Conservation (phyloP, 164 flowering plant species). For the Malania oleifera region DNA sequence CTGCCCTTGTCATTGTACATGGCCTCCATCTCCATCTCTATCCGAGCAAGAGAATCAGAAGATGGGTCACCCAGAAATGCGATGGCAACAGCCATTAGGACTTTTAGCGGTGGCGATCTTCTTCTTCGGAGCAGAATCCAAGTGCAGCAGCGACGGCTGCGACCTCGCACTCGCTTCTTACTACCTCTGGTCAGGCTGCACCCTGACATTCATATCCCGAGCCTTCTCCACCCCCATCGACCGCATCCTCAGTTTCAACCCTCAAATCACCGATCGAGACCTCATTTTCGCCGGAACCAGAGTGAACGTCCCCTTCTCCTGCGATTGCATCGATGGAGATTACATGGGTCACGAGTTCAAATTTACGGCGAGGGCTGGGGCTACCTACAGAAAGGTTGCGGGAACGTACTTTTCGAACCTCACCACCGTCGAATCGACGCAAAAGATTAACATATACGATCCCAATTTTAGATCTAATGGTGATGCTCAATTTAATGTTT, state of each 20-base stretch:
- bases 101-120: slow-evolving; percentile 5
- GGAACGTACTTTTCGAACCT: slow-evolving; percentile 20
- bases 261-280: slow-evolving; percentile 18
- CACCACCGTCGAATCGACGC: slow-evolving; percentile 10
- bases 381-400: slow-evolving; percentile 19
- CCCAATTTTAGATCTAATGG: slow-evolving; percentile 9
- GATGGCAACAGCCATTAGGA: background rate
- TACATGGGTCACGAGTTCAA: slow-evolving; percentile 22
- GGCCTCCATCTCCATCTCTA: background rate
- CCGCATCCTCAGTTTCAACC: slow-evolving; percentile 22
- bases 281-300: slow-evolving; percentile 11
- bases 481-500: slow-evolving; percentile 25
- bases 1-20: no score
- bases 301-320: slow-evolving; percentile 35
- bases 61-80: slow-evolving; percentile 3
- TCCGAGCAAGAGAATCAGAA: no score
- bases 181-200: background rate
- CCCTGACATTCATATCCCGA: slow-evolving; percentile 19
- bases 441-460: slow-evolving; percentile 14
- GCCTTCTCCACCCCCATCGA: background rate
- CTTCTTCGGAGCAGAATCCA: slow-evolving; percentile 14
- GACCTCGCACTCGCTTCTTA: slow-evolving; percentile 3
- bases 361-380: background rate
- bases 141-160: background rate
- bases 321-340: slow-evolving; percentile 28